These are phyloP conservation scores for Claviceps quebecensis DNA, from an alignment of 2,329 filamentous ascomycete species.

Conservation along the genomic window DNA sequence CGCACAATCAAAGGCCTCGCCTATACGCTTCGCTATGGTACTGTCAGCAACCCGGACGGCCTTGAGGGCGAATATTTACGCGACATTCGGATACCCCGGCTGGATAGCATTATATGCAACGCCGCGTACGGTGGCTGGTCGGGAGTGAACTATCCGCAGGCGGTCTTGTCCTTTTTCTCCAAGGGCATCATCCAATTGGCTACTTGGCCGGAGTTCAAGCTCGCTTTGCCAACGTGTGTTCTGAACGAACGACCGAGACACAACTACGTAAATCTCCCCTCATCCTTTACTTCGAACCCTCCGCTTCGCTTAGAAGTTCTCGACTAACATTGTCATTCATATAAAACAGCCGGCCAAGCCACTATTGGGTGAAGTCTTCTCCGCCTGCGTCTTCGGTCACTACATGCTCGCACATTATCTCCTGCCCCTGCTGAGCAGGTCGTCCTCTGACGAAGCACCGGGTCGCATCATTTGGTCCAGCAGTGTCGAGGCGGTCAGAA, in stretches of 20 bases:
- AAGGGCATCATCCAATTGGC: constrained; percentile 49
- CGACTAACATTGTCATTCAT: no score
- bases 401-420: constrained; percentile 78
- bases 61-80: constrained; percentile 22
- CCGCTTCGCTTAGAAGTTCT: no score
- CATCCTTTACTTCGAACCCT: neutral
- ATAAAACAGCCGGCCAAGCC: constrained; percentile 35
- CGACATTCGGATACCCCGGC: constrained; percentile 44
- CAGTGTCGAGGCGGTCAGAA: constrained; percentile 53
- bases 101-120: constrained; percentile 74
- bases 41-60: constrained; percentile 30
- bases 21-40: constrained; percentile 28
- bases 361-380: constrained; percentile 67
- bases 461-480: constrained; percentile 78
- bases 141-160: constrained; percentile 55
- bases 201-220: constrained; percentile 70
- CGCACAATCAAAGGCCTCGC: constrained; percentile 35
- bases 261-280: constrained; percentile 17
- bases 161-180: constrained; percentile 40
- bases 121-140: constrained; percentile 80
- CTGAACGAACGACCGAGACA: constrained; percentile 25
- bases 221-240: constrained; percentile 34
- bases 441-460: constrained; percentile 22
- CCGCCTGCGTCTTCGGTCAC: constrained; percentile 88
- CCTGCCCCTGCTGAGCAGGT: constrained; percentile 53